Evolutionary conservation across 140 eudicot species (phyloP), one percentile per base, ranked within the genome.

Genomic region (Stevia rebaudiana): DNA sequence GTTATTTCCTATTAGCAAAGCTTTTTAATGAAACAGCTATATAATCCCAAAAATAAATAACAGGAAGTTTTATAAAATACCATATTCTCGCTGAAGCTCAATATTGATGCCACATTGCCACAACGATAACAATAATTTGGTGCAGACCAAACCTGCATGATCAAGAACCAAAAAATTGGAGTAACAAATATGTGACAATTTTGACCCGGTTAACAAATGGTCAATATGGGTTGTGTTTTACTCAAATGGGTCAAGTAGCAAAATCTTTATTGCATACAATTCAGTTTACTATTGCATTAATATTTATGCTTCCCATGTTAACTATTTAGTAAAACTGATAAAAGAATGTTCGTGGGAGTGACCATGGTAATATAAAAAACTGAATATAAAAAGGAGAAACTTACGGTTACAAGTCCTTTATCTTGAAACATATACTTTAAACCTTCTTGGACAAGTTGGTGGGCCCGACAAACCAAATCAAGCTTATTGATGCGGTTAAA

Each of bases 401-500:
- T 87, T 75, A 92, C 98, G 41, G 98, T 92, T 44, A 92, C 98
- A 37, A 91, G 96, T 75, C 98, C 96, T 83, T 91, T 91, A 70
- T 91, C 98, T 71, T 91, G 98, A 69, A 91, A 91, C 98, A 91
- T 91, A 81, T 91, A 91, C 79, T 91, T 91, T 16, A 91, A 76
- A 70, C 98, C 98, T 81, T 92, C 98, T 72, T 92, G 96, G 30
- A 92, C 98, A 79, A 92, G 98, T 76, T 92, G 98, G 78, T 92
- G 98, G 68, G 98, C 98, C 25, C 98, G 98, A 72, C 98, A 92
- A 63, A 92, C 96, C 51, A 92, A 79, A 73, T 92, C 98, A 65
- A 92, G 98, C 67, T 92, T 92, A 83, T 92, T 92, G 63, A 92
- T 83, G 73, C 88, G 96, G 57, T 92, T 92, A 74, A 85, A 92